phyloP scores from a whole-genome alignment of 768 basidiomycete species.

The Lyophyllum atratum region DNA sequence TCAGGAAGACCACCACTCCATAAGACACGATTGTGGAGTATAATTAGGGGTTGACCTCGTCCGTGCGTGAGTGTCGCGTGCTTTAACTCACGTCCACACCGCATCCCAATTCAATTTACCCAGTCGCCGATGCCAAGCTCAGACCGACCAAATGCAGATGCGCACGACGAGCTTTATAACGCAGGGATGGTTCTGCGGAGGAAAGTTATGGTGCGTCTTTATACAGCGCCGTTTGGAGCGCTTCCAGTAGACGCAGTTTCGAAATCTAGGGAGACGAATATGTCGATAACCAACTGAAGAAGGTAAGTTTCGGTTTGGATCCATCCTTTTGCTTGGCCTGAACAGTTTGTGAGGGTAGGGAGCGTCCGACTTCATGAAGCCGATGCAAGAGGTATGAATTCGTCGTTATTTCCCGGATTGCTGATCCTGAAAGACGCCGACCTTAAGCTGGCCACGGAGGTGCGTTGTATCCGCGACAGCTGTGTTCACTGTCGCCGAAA shows the following conservation, averaged over 20 bases:
- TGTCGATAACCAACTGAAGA: slow-evolving; percentile 41
- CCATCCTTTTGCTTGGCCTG: background rate
- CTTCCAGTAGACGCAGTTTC: background rate
- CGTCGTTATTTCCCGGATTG: background rate
- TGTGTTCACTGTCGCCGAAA: background rate
- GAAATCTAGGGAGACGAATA: slow-evolving; percentile 40
- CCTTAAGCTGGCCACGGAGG: slow-evolving; percentile 39
- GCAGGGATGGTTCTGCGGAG: slow-evolving; percentile 42
- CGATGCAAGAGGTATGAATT: slow-evolving; percentile 41
- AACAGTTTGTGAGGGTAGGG: background rate
- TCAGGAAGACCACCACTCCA: background rate
- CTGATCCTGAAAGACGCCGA: background rate
- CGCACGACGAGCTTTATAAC: slow-evolving; percentile 43
- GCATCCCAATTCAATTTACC: background rate
- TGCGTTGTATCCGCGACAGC: slow-evolving; percentile 5
- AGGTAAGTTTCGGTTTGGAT: slow-evolving; percentile 20
- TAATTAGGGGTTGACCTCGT: background rate
- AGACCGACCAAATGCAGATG: slow-evolving; percentile 29
- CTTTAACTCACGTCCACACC: background rate
- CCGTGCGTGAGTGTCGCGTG: background rate
- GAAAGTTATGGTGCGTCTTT: slow-evolving; percentile 39
- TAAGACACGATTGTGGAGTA: background rate
- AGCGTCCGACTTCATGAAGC: slow-evolving; percentile 44
- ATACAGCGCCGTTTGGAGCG: background rate
- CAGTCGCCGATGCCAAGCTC: slow-evolving; percentile 21